Conservation (phyloP, 768 basidiomycete genomes). For the Trametes coccinea region DNA sequence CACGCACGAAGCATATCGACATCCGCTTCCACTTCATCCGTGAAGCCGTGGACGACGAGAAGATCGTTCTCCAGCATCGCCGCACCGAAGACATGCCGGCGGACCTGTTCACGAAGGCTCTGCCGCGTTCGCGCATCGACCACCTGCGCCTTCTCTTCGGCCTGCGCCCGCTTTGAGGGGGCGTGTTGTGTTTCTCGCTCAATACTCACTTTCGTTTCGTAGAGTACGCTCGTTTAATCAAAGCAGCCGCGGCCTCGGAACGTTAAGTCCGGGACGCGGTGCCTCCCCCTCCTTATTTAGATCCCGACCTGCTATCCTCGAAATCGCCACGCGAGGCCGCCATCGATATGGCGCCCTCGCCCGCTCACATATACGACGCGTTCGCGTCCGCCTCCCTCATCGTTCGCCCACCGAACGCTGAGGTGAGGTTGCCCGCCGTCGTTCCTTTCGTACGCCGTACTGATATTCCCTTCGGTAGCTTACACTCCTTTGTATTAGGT, state of each 20-base stretch:
- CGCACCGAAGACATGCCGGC: conserved; percentile 3
- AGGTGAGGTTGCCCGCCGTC: not conserved
- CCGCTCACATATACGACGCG: not conserved
- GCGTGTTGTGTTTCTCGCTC: not conserved
- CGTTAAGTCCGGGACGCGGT: no score
- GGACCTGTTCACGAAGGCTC: conserved; percentile 3
- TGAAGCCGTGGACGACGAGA: conserved; percentile 12
- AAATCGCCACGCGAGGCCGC: not conserved
- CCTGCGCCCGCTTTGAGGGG: not conserved
- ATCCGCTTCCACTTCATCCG: conserved; percentile 20
- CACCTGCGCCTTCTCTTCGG: not conserved
- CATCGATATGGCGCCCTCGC: not conserved
- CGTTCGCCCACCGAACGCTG: not conserved
- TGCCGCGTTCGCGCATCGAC: not conserved
- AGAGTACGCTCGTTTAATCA: no score
- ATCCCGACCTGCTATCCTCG: no score
- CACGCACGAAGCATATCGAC: conserved; percentile 20
- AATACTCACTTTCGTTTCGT: no score
- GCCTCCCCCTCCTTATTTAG: no score
- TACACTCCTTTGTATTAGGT: not conserved
- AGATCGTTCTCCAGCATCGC: conserved; percentile 1
- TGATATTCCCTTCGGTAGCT: not conserved
- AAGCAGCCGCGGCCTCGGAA: no score
- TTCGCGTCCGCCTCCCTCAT: not conserved
- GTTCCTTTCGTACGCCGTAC: no score